A percentile compares a stretch with the other conserved stretches of the same genome.
phyloP scores from a whole-genome alignment of 2,329 filamentous ascomycete genomes.

The Cercospora janseana region DNA sequence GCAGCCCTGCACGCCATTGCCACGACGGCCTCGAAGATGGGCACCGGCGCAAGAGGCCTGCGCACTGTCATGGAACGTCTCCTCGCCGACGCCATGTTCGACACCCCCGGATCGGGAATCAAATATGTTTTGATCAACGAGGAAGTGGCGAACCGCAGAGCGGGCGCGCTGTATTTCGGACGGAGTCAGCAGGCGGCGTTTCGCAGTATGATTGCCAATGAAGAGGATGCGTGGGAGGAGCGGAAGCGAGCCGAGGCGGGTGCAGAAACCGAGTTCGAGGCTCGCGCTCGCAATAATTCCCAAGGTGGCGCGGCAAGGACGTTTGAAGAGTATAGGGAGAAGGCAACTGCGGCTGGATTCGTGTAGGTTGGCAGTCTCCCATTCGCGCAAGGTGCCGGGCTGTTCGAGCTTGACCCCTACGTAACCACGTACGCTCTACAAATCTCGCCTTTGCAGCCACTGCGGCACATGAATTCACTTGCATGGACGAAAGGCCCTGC shows the following conservation, averaged over 20 bases:
- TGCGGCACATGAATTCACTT: too few species aligned
- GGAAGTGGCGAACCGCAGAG: slow-evolving; percentile 45
- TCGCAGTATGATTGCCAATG: slow-evolving; percentile 41
- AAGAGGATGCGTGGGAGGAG: slow-evolving; percentile 50
- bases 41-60: slow-evolving; percentile 63
- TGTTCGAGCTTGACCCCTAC: too few species aligned
- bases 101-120: slow-evolving; percentile 46
- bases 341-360: slow-evolving; percentile 39
- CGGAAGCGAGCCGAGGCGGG: slow-evolving; percentile 34
- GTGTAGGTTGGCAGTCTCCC: slow-evolving; percentile 7
- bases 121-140: slow-evolving; percentile 49
- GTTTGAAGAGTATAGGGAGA: slow-evolving; percentile 51
- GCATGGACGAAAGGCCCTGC: too few species aligned
- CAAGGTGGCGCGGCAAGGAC: slow-evolving; percentile 36
- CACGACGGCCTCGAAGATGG: slow-evolving; percentile 63
- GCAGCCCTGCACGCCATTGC: slow-evolving; percentile 80
- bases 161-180: slow-evolving; percentile 45
- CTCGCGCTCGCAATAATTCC: slow-evolving; percentile 32
- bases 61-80: slow-evolving; percentile 51
- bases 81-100: slow-evolving; percentile 49
- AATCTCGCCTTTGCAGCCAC: too few species aligned
- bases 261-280: slow-evolving; percentile 31
- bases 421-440: too few species aligned
- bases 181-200: slow-evolving; percentile 44
- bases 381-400: too few species aligned